phyloP scores from a whole-genome alignment of 495 filamentous ascomycete genomes.

The Pyrenula aspistea region DNA sequence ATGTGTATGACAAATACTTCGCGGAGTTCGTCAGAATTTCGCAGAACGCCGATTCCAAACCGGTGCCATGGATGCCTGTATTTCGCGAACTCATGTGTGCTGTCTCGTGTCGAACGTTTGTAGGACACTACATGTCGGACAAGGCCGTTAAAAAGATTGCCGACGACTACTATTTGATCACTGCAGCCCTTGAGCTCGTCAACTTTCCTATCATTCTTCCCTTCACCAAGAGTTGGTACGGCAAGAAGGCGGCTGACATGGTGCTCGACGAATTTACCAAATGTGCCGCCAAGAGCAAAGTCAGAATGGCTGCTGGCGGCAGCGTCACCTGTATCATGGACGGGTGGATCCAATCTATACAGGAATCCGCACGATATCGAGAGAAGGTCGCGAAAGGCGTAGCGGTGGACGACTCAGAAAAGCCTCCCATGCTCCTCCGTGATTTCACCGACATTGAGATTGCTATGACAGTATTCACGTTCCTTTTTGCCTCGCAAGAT shows the following conservation, averaged over 20 bases:
- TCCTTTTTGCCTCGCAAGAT: conserved; percentile 96
- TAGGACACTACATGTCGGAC: conserved; percentile 88
- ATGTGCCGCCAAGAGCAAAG: conserved; percentile 87
- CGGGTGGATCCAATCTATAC: conserved; percentile 77
- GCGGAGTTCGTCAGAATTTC: conserved; percentile 64
- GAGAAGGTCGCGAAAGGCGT: conserved; percentile 60
- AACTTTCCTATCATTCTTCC: conserved; percentile 98
- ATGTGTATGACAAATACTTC: conserved; percentile 83
- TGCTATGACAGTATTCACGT: conserved; percentile 89
- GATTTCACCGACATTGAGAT: conserved; percentile 90
- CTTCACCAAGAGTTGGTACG: conserved; percentile 93
- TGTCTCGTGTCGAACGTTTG: conserved; percentile 89
- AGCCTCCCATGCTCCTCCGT: conserved; percentile 70
- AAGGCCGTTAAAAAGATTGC: conserved; percentile 87
- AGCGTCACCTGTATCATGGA: conserved; percentile 88
- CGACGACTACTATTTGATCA: conserved; percentile 94
- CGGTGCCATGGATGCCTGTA: conserved; percentile 75
- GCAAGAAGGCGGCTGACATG: conserved; percentile 90
- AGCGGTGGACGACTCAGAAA: conserved; percentile 54
- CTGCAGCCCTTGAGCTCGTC: conserved; percentile 89
- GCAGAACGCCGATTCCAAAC: conserved; percentile 49
- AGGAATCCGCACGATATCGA: conserved; percentile 66
- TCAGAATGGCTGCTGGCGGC: conserved; percentile 83
- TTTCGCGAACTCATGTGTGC: conserved; percentile 97
- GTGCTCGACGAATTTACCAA: conserved; percentile 80